A percentile compares a stretch with the other conserved stretches of the same genome.
Evolutionary conservation across 2,329 filamentous ascomycete genomes (phyloP).

Genomic region (Monilinia vaccinii-corymbosi): DNA sequence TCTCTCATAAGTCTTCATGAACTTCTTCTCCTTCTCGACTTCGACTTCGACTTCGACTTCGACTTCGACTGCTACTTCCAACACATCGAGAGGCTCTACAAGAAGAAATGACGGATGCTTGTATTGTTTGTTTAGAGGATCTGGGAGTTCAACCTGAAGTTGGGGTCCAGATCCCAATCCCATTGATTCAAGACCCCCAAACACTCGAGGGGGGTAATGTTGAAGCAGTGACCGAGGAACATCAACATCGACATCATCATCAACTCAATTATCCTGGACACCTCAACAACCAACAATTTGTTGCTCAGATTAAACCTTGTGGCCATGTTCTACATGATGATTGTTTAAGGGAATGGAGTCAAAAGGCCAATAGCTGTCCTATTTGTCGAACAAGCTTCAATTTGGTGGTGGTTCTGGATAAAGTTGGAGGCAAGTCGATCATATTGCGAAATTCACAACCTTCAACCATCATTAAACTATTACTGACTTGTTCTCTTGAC

Average conservation of each 20-base stretch:
- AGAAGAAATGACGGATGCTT: conserved; percentile 47
- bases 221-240: too few relatives aligned
- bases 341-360: conserved; percentile 89
- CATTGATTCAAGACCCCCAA: neutral
- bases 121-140: conserved; percentile 60
- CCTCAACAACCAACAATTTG: conserved; percentile 22
- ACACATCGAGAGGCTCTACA: neutral
- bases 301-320: conserved; percentile 63
- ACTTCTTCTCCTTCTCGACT: too few relatives aligned
- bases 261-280: conserved; percentile 18
- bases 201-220: too few relatives aligned
- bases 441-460: neutral
- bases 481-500: conserved; percentile 16
- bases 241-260: conserved; percentile 15
- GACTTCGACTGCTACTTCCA: neutral
- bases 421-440: conserved; percentile 59
- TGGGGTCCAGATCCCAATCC: neutral
- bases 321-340: conserved; percentile 88
- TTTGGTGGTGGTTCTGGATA: conserved; percentile 73
- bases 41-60: too few relatives aligned
- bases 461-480: neutral
- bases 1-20: too few relatives aligned
- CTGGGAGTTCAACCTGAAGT: conserved; percentile 31
- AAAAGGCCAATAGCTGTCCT: conserved; percentile 94
- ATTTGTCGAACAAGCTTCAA: conserved; percentile 94